Base-by-base conservation (phyloP, 179 eudicot genomes). In the Heliamphora pulchella region DNA sequence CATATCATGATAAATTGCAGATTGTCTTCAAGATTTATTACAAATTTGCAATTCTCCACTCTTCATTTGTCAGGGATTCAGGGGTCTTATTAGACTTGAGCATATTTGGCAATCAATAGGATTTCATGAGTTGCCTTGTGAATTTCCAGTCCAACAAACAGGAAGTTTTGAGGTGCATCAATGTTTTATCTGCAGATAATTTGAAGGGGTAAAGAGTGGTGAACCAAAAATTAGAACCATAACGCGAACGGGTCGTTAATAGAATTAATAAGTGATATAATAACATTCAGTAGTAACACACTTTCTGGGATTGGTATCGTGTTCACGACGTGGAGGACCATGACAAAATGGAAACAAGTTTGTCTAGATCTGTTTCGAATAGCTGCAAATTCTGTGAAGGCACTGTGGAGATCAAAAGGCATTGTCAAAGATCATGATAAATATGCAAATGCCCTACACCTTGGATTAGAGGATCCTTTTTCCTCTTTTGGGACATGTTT, bases 121-220 rank as follows among this genome's bases (percentile, higher is more conserved):
- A 78, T 17, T 51, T 66, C 51, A 15, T 1, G 51, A 67, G 51
- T 53, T 41, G 64, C 46, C 6, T 44, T 3, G 50, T 48, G 55
- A 66, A 22, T 64, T 64, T 58, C 47, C 14, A 5, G 47, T 53
- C 55, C 46, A 74, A n/a, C 31, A 74, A 17, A 15, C 22, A 57
- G 76, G 61, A 74, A 13, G 59, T 65, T 15, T 15, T 31, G 31
- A 31, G 13, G 9, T 17, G 41, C 4, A 13, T 31, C 74, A 9
- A 41, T 22, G 31, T 15, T 9, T 22, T 22, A 47, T 78, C 80
- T 78, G 80, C 73, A 78, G 17, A 78, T 8, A 50, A 51, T 78
- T 50, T n/a, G 20, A 54, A 17, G 15, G 65, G 66, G 20, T 63
- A 20, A 76, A 20, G 2, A 61, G 54, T 61, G 57, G 17, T 63